phyloP scores from a whole-genome alignment of 208 protist genomes.

The Acanthamoeba castellanii region DNA sequence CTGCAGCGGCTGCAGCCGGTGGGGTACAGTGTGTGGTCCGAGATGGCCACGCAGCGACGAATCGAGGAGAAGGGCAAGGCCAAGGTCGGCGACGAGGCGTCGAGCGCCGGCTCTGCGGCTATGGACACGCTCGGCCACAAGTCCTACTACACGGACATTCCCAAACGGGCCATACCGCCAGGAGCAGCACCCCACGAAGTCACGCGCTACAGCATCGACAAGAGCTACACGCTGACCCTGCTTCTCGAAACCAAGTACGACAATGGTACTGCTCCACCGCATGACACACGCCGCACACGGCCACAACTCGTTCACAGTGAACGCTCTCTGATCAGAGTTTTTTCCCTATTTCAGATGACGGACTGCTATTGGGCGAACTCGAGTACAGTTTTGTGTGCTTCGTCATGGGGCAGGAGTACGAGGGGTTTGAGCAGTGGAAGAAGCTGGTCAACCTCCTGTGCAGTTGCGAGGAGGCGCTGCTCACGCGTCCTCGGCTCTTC shows the following conservation, averaged over 20 bases:
- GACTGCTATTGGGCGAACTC: constrained; percentile 49
- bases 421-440: constrained; percentile 66
- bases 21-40: neutral
- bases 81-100: neutral
- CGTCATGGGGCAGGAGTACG: constrained; percentile 41
- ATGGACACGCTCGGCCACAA: neutral
- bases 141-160: constrained; percentile 24
- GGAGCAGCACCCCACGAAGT: constrained; percentile 3
- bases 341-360: neutral
- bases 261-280: neutral
- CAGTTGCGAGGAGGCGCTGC: constrained; percentile 25
- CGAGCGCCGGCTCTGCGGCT: neutral
- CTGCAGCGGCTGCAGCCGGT: constrained; percentile 54
- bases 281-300: neutral
- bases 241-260: neutral
- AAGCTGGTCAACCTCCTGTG: constrained; percentile 23
- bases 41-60: neutral
- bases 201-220: constrained; percentile 61
- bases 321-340: neutral
- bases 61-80: neutral
- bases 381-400: constrained; percentile 46
- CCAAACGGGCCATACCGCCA: constrained; percentile 5
- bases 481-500: neutral
- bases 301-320: neutral
- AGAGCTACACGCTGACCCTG: constrained; percentile 16